Evolutionary conservation across 2,329 filamentous ascomycete species (phyloP), one percentile per base, ranked within the genome.

Genomic region (Dendryphion nanum): DNA sequence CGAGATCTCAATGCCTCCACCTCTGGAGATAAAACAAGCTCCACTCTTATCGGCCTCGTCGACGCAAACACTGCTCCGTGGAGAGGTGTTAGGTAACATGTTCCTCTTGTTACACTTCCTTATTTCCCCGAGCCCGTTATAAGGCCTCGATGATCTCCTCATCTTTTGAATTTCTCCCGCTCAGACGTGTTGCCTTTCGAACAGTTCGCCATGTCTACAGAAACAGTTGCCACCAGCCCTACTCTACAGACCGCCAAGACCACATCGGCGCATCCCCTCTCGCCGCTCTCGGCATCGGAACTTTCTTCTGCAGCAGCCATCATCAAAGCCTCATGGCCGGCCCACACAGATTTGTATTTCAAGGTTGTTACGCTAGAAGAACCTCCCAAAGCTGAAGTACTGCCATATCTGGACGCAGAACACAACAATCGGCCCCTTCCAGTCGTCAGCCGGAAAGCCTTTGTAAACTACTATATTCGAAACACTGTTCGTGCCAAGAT

Each of bases 291-390:
- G 18, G 70, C 70, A n/a, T 54, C 64, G 16, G 81, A 85, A 58
- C 82, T 85, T 45, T 66, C 66, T 12, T 63, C 70, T 30, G 72
- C 73, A 18, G 68, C 75, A 5, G 50, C 60, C 2, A 62, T 82
- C 20, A 67, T 84, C 44, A 72, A 65, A 40, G 58, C 62, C 32
- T 66, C 72, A 38, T 83, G 80, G 76, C 80, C 79, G 0, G 63
- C 67, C 10, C 69, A 71, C 17, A 76, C 74, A 2, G 69, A 76
- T 19, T 57, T 83, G 30, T 76, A 82, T 35, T 82, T 80, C 72
- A 87, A 87, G 66, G 77, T 76, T 49, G 76, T 88, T 35, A 85
- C 79, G 16, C 69, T 85, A 3, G 74, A 82, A 35, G 81, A 86
- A 53, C 82, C 82, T 3, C 69, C 72, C 26, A 86, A 86, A 69